A percentile compares a stretch with the other conserved stretches of the same genome.
phyloP scores from a whole-genome alignment of 805 yeast species.

The Torulaspora quercuum region DNA sequence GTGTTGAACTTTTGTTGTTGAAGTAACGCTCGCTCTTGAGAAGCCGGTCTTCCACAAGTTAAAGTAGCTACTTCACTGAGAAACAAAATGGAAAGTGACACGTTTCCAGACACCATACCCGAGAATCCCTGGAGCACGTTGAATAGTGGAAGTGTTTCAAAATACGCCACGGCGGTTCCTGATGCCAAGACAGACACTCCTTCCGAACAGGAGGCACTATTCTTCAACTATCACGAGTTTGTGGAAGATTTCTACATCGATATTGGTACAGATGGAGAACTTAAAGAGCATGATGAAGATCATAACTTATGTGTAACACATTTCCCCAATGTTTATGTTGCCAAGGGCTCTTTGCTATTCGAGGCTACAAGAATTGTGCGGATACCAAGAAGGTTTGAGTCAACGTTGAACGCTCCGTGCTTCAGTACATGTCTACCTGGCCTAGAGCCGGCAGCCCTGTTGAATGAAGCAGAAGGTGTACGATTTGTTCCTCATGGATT shows the following conservation, averaged over 20 bases:
- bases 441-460: constrained; percentile 58
- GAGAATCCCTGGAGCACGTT: constrained; percentile 13
- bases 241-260: constrained; percentile 37
- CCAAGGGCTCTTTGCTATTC: constrained; percentile 32
- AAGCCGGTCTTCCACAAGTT: too few species aligned
- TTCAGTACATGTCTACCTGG: constrained; percentile 60
- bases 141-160: constrained; percentile 15
- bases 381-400: constrained; percentile 52
- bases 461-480: constrained; percentile 10
- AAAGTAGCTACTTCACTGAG: too few species aligned
- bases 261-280: constrained; percentile 12
- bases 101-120: constrained; percentile 1
- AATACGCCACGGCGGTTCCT: constrained; percentile 12
- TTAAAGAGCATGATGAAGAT: constrained; percentile 31
- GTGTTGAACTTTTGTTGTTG: too few species aligned
- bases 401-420: constrained; percentile 44
- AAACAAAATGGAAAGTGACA: constrained; percentile 3
- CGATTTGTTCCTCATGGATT: constrained; percentile 40
- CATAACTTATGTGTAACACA: constrained; percentile 53
- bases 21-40: too few species aligned
- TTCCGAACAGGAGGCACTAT: constrained; percentile 32
- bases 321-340: constrained; percentile 57
- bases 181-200: constrained; percentile 22
- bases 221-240: constrained; percentile 70
- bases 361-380: constrained; percentile 55